phyloP scores from a whole-genome alignment of 352 stramenopile species.

The Phytophthora melonis region DNA sequence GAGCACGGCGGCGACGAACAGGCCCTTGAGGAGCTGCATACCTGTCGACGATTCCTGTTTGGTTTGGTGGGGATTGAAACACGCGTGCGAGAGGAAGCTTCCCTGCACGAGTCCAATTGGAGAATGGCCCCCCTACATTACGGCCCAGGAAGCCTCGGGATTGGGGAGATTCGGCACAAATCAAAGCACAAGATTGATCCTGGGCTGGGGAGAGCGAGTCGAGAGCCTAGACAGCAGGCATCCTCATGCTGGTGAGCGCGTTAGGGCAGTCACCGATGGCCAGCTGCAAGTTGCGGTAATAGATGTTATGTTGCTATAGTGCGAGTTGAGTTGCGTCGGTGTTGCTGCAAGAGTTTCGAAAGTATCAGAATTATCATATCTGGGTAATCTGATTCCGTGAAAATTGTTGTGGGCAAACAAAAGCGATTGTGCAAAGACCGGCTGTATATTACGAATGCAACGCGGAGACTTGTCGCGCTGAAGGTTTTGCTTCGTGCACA shows the following conservation, averaged over 20 bases:
- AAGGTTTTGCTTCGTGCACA: neutral
- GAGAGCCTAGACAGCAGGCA: constrained; percentile 27
- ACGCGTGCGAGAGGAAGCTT: constrained; percentile 10
- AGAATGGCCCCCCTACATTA: constrained; percentile 27
- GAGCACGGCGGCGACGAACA: constrained; percentile 37
- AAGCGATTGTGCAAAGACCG: constrained; percentile 7
- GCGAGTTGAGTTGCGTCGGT: too few relatives aligned
- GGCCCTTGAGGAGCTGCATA: constrained; percentile 43
- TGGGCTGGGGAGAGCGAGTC: constrained; percentile 26
- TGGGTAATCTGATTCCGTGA: constrained; percentile 4
- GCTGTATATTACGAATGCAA: constrained; percentile 27
- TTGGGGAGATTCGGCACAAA: constrained; percentile 35
- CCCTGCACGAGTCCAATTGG: constrained; percentile 31
- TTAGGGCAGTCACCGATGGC: neutral
- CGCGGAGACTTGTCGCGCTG: constrained; percentile 9
- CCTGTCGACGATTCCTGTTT: constrained; percentile 6
- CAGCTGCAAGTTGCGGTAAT: too few relatives aligned
- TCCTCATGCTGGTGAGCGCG: constrained; percentile 21
- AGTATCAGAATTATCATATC: too few relatives aligned
- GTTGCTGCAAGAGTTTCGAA: too few relatives aligned
- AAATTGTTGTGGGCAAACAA: constrained; percentile 16
- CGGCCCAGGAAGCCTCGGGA: constrained; percentile 7
- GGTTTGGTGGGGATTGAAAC: neutral
- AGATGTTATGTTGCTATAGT: neutral
- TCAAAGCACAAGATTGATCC: constrained; percentile 40